Evolutionary conservation across 2,329 filamentous ascomycete genomes (phyloP).

Genomic region (Macrophomina phaseolina): DNA sequence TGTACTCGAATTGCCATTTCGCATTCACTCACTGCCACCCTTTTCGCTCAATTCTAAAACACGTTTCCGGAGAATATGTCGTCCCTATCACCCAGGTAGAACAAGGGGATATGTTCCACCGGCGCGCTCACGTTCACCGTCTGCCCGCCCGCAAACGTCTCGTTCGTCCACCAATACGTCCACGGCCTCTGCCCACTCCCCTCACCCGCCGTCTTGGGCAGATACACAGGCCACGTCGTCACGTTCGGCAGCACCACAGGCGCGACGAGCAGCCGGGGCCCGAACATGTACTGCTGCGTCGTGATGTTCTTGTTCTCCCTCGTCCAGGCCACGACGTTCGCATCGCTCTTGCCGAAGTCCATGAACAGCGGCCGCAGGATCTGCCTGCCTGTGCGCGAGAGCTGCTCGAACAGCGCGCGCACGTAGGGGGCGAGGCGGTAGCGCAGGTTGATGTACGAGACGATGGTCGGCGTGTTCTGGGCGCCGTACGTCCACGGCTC

Average conservation of each 20-base stretch:
- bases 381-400: constrained; percentile 41
- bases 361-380: constrained; percentile 49
- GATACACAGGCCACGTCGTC: constrained; percentile 45
- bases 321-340: constrained; percentile 34
- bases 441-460: constrained; percentile 37
- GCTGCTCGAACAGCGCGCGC: constrained; percentile 41
- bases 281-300: constrained; percentile 50
- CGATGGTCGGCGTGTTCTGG: constrained; percentile 36
- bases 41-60: constrained; percentile 28
- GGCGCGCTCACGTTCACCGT: constrained; percentile 36
- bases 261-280: constrained; percentile 43
- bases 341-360: constrained; percentile 44
- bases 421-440: constrained; percentile 39
- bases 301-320: constrained; percentile 41
- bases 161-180: constrained; percentile 51
- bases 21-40: too few species aligned
- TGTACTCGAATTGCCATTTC: too few species aligned
- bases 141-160: constrained; percentile 47
- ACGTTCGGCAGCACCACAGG: constrained; percentile 45
- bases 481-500: constrained; percentile 41
- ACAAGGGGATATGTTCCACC: constrained; percentile 39
- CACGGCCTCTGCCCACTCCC: constrained; percentile 37
- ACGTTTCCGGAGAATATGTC: constrained; percentile 35
- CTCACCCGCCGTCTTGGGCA: constrained; percentile 36
- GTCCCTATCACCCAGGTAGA: constrained; percentile 35